A percentile compares a stretch with the other conserved stretches of the same genome.
These are phyloP conservation scores for Ciborinia camelliae DNA, from an alignment of 2,329 filamentous ascomycete genomes.

Conservation along the genomic window DNA sequence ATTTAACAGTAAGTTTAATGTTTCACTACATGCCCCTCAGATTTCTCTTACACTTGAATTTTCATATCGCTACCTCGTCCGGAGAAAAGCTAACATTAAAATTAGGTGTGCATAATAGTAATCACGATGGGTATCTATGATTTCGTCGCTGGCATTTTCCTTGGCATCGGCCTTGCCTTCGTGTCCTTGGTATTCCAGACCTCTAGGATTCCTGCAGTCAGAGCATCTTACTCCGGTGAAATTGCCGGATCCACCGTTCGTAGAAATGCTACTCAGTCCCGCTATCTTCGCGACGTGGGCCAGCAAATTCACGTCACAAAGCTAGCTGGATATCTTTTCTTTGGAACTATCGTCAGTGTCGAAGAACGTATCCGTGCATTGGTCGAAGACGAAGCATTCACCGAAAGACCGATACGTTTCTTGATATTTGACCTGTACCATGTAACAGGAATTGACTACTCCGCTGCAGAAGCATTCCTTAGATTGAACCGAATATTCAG, in stretches of 20 bases:
- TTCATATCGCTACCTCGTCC: too few species aligned
- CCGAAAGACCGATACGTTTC: constrained; percentile 76
- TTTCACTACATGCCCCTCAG: too few species aligned
- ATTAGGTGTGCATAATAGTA: constrained; percentile 77
- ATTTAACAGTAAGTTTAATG: constrained; percentile 64
- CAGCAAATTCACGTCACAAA: constrained; percentile 89
- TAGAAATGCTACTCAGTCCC: constrained; percentile 82
- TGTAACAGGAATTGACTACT: constrained; percentile 92
- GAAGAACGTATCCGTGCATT: constrained; percentile 82
- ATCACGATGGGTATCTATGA: constrained; percentile 96
- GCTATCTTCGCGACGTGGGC: constrained; percentile 81
- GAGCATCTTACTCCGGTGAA: constrained; percentile 85
- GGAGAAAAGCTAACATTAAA: constrained; percentile 30
- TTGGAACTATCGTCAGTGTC: constrained; percentile 93
- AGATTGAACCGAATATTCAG: constrained; percentile 82
- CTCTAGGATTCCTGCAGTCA: constrained; percentile 82
- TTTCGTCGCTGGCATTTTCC: constrained; percentile 89
- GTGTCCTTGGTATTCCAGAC: constrained; percentile 89
- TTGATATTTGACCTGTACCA: constrained; percentile 84
- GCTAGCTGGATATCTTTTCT: constrained; percentile 93
- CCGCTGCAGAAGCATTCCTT: constrained; percentile 90
- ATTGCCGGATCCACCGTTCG: constrained; percentile 90
- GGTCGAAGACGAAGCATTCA: constrained; percentile 79
- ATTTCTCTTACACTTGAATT: not conserved
- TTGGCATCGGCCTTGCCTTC: constrained; percentile 89